A percentile compares a stretch with the other conserved stretches of the same genome.
phyloP scores from a whole-genome alignment of 23 red algal species.

The Chondrus crispus region DNA sequence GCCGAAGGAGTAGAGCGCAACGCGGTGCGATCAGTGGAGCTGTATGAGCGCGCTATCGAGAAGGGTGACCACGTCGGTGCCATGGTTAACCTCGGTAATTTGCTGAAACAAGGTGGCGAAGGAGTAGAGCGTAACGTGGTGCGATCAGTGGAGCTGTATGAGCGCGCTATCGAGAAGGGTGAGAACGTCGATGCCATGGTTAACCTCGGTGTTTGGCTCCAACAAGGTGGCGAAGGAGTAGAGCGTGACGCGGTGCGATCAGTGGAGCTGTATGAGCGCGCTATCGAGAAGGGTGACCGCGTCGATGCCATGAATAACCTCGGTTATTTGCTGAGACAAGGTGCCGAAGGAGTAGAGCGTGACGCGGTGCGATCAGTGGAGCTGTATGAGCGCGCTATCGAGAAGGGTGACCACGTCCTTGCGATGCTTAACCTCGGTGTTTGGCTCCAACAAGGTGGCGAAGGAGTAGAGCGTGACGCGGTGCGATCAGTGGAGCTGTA shows the following conservation, averaged over 20 bases:
- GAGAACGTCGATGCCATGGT: not conserved
- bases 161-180: not conserved
- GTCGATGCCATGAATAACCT: conserved; percentile 28
- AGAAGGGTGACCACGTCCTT: not conserved
- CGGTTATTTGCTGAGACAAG: not conserved
- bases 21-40: too few relatives aligned
- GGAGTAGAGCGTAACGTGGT: not conserved
- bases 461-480: conserved; percentile 10
- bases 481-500: not conserved
- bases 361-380: conserved; percentile 6
- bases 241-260: not conserved
- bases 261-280: not conserved
- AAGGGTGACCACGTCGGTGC: too few relatives aligned
- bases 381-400: conserved; percentile 16
- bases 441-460: not conserved
- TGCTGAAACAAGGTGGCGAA: not conserved
- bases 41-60: too few relatives aligned
- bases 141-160: not conserved
- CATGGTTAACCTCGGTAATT: not conserved
- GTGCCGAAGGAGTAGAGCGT: not conserved
- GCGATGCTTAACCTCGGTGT: conserved; percentile 5
- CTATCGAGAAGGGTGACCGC: not conserved
- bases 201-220: not conserved
- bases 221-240: not conserved
- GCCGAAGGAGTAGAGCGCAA: too few relatives aligned